Evolutionary conservation across 1,284 basidiomycete species (phyloP).

Genomic region (Malassezia furfur): DNA sequence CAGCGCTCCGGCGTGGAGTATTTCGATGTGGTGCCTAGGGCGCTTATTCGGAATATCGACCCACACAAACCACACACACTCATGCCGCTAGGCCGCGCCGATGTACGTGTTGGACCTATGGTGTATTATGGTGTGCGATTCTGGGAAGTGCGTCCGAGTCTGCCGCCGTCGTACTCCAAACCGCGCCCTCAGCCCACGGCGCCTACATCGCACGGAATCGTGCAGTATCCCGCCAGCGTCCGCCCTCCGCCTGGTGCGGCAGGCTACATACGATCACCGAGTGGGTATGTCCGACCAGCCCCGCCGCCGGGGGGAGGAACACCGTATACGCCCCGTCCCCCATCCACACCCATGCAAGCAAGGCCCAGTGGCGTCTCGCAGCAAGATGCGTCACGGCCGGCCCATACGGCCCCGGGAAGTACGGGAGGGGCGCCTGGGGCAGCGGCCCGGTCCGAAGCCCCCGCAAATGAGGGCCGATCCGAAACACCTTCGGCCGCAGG

Average conservation of each 20-base stretch:
- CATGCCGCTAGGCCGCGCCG: conserved; percentile 33
- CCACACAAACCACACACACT: conserved; percentile 32
- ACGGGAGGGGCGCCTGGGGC: too few relatives aligned
- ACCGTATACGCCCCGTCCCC: too few relatives aligned
- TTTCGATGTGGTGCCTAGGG: conserved; percentile 28
- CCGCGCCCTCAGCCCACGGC: neutral
- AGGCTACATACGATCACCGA: neutral
- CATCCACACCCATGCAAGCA: too few relatives aligned
- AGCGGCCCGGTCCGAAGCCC: too few relatives aligned
- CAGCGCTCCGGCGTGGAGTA: conserved; percentile 29
- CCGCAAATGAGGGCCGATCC: too few relatives aligned
- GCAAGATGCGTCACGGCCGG: too few relatives aligned
- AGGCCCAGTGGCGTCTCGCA: too few relatives aligned
- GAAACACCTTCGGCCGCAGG: too few relatives aligned
- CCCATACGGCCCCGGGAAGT: too few relatives aligned
- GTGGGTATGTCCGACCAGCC: neutral
- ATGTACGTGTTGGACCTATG: conserved; percentile 37
- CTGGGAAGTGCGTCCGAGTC: conserved; percentile 21
- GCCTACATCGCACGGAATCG: neutral
- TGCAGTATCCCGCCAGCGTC: neutral
- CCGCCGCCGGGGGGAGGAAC: too few relatives aligned
- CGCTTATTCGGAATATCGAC: conserved; percentile 30
- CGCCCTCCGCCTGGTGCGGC: neutral
- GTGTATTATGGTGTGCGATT: conserved; percentile 38
- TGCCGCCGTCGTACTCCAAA: neutral